phyloP scores from a whole-genome alignment of 257 asterid genomes.

The Solanum bukasovii region DNA sequence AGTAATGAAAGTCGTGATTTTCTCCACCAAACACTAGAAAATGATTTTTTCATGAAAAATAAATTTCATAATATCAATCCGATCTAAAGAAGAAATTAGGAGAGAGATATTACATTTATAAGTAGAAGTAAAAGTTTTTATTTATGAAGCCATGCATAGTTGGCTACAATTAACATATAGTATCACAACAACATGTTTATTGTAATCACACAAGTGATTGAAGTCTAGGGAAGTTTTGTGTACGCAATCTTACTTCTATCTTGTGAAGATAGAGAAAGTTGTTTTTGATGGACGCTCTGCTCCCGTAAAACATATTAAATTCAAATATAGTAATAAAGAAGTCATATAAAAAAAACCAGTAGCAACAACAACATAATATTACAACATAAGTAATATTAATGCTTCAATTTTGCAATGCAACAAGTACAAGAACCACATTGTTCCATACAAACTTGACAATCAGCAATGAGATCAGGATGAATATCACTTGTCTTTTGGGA shows the following conservation, averaged over 20 bases:
- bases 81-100: background rate
- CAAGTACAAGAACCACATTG: background rate
- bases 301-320: background rate
- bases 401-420: background rate
- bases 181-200: background rate
- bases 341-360: too few species aligned
- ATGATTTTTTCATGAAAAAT: background rate
- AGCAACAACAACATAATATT: background rate
- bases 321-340: background rate
- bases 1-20: background rate
- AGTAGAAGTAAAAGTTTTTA: background rate
- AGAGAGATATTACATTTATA: background rate
- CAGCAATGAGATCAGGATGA: background rate
- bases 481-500: background rate
- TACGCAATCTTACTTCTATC: background rate
- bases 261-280: background rate
- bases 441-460: background rate
- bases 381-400: background rate
- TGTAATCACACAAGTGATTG: background rate
- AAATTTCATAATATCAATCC: background rate
- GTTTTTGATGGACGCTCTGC: rapidly evolving
- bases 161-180: background rate
- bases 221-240: background rate
- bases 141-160: background rate
- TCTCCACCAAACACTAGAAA: background rate